Percentiles rank a stretch among this genome's conserved stretches.
Evolutionary conservation across 352 stramenopile genomes (phyloP).

Genomic region (Peronospora farinosa): DNA sequence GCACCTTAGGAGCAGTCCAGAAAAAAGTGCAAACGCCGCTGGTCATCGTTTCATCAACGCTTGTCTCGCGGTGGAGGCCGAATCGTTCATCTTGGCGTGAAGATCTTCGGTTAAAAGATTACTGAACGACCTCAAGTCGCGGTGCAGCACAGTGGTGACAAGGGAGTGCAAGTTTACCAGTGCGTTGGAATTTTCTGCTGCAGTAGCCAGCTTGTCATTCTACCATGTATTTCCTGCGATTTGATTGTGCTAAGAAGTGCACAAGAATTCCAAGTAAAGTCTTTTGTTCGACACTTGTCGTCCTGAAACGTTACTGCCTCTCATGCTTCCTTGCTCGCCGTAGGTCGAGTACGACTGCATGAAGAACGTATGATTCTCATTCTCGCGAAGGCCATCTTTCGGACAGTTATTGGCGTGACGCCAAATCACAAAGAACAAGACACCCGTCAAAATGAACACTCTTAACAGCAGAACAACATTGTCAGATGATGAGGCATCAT

Average conservation of each 20-base stretch:
- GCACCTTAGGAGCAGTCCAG: slow-evolving; percentile 45
- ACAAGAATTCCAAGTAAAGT: slow-evolving; percentile 31
- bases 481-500: slow-evolving; percentile 15
- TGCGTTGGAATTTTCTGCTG: slow-evolving; percentile 40
- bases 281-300: slow-evolving; percentile 22
- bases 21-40: slow-evolving; percentile 37
- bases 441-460: slow-evolving; percentile 14
- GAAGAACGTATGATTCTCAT: slow-evolving; percentile 29
- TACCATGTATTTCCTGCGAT: slow-evolving; percentile 33
- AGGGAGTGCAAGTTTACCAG: slow-evolving; percentile 48
- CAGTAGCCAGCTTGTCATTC: slow-evolving; percentile 35
- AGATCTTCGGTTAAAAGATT: slow-evolving; percentile 39
- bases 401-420: slow-evolving; percentile 9
- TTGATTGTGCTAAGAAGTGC: slow-evolving; percentile 28
- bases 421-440: slow-evolving; percentile 21
- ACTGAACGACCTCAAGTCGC: slow-evolving; percentile 46
- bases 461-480: slow-evolving; percentile 22
- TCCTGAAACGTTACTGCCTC: slow-evolving; percentile 3
- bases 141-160: slow-evolving; percentile 38
- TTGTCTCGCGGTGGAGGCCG: slow-evolving; percentile 33
- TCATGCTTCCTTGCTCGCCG: not conserved
- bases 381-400: slow-evolving; percentile 24
- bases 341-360: slow-evolving; percentile 19
- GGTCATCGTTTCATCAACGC: slow-evolving; percentile 38
- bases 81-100: slow-evolving; percentile 46